These are phyloP conservation scores for Thermomyces lanuginosus DNA, from an alignment of 2,329 filamentous ascomycete species.

Conservation along the genomic window DNA sequence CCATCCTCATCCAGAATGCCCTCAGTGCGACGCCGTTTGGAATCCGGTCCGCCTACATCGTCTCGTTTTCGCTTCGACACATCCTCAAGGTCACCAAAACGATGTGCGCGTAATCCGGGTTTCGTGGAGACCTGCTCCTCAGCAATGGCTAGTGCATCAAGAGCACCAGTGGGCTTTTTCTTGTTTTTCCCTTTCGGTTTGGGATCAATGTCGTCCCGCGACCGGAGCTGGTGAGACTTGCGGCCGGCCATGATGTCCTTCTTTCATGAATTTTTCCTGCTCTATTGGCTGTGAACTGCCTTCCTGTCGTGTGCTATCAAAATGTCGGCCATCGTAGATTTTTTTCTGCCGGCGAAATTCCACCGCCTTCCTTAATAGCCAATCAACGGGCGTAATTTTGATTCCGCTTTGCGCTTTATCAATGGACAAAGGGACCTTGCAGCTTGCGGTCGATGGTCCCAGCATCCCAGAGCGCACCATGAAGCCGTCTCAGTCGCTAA, in stretches of 20 bases:
- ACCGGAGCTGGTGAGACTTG: constrained; percentile 24
- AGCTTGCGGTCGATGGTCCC: too few relatives aligned
- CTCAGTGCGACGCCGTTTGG: constrained; percentile 30
- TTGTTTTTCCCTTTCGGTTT: constrained; percentile 33
- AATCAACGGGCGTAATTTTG: too few relatives aligned
- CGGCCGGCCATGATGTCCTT: constrained; percentile 25
- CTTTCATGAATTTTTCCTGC: too few relatives aligned
- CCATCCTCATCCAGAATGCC: constrained; percentile 43
- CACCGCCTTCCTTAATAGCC: too few relatives aligned
- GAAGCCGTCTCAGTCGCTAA: constrained; percentile 37
- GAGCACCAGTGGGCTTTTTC: constrained; percentile 28
- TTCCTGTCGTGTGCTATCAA: too few relatives aligned
- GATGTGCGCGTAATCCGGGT: constrained; percentile 37
- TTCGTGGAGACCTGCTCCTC: constrained; percentile 38
- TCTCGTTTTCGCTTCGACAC: constrained; percentile 28
- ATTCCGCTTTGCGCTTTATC: too few relatives aligned
- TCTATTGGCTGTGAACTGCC: too few relatives aligned
- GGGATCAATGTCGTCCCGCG: constrained; percentile 17
- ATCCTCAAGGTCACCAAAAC: constrained; percentile 43
- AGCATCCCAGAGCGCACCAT: too few relatives aligned
- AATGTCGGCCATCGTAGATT: too few relatives aligned
- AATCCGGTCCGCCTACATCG: constrained; percentile 18
- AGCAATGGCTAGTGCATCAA: constrained; percentile 52
- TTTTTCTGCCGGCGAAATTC: too few relatives aligned
- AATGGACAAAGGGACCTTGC: too few relatives aligned